phyloP scores from a whole-genome alignment of 345 rosid genomes.

The Mallotus nudiflorus region DNA sequence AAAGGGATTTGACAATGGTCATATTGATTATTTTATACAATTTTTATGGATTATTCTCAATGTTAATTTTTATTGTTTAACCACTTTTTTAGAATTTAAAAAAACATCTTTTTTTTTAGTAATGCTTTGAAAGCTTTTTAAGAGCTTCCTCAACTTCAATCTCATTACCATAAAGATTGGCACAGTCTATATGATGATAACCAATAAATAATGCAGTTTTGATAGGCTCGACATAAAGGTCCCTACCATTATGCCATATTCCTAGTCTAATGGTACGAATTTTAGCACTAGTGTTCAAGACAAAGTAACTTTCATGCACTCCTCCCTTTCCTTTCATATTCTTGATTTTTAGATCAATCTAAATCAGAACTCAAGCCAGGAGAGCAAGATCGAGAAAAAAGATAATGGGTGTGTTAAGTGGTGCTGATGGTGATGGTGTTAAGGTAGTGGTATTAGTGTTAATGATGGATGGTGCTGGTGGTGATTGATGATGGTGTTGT shows the following conservation, averaged over 20 bases:
- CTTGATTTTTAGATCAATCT: neutral
- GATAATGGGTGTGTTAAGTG: too few relatives aligned
- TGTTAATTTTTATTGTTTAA: too few relatives aligned
- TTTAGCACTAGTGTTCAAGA: conserved; percentile 56
- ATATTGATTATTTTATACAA: too few relatives aligned
- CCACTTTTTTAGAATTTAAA: conserved; percentile 59
- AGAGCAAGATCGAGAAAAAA: too few relatives aligned
- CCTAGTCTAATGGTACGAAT: conserved; percentile 63
- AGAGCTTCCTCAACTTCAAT: conserved; percentile 59
- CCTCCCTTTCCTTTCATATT: conserved; percentile 50
- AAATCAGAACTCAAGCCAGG: conserved; percentile 6
- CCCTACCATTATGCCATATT: conserved; percentile 65
- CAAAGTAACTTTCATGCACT: conserved; percentile 36
- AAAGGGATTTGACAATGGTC: too few relatives aligned
- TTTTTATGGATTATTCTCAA: too few relatives aligned
- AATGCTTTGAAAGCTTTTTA: conserved; percentile 42
- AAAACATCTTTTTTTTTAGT: conserved; percentile 54
- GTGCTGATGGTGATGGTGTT: too few relatives aligned
- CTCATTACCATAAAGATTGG: conserved; percentile 66
- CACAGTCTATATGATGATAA: conserved; percentile 63
- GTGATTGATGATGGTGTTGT: too few relatives aligned
- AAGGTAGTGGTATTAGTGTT: too few relatives aligned
- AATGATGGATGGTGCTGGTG: too few relatives aligned
- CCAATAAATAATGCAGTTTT: conserved; percentile 56
- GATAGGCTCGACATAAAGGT: conserved; percentile 54